Percentiles rank a stretch among this genome's conserved stretches.
These are phyloP conservation scores for Phialocephala sp. DNA, from an alignment of 2,329 filamentous ascomycete species.

Conservation along the genomic window DNA sequence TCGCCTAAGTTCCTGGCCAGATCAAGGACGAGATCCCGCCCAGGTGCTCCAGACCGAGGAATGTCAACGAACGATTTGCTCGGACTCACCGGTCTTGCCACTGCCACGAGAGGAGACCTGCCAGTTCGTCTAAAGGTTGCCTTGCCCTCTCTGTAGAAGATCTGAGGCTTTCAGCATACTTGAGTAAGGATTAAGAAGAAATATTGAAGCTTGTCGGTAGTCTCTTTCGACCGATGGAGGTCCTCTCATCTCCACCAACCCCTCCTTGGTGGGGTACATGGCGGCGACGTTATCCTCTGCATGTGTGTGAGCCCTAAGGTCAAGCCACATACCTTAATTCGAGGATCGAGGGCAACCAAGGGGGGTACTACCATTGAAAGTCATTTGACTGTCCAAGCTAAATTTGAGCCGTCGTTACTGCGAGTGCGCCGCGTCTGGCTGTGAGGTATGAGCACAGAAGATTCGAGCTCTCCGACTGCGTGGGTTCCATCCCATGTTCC, in stretches of 20 bases:
- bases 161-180: neutral
- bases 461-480: neutral
- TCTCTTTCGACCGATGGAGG: constrained; percentile 17
- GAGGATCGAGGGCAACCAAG: constrained; percentile 12
- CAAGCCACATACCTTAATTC: constrained; percentile 22
- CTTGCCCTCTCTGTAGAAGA: neutral
- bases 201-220: constrained; percentile 14
- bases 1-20: constrained; percentile 16
- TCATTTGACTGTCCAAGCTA: constrained; percentile 15
- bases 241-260: constrained; percentile 8
- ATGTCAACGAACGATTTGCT: neutral
- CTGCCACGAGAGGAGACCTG: neutral
- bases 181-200: neutral
- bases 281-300: constrained; percentile 2
- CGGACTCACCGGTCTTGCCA: neutral
- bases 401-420: neutral
- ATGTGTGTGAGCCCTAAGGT: neutral
- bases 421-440: neutral
- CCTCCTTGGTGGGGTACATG: constrained; percentile 2
- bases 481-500: constrained; percentile 7
- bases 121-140: neutral
- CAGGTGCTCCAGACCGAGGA: neutral
- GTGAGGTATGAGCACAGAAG: neutral
- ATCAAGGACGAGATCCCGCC: neutral
- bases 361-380: neutral